Base-by-base conservation (phyloP, 2,329 filamentous ascomycete species). In the Ceratocystis lukuohia region DNA sequence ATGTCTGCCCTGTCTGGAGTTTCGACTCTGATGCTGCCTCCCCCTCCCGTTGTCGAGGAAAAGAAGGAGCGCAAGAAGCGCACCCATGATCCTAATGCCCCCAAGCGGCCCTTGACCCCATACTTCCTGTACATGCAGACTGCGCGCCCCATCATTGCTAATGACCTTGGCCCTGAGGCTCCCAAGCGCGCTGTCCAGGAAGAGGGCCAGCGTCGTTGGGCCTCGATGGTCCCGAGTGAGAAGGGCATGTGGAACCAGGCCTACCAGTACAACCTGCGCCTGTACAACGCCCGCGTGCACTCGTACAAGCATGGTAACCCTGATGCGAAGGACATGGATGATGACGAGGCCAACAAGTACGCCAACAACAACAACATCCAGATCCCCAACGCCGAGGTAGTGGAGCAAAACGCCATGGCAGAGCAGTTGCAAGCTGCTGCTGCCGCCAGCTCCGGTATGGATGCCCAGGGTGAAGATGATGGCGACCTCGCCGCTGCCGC, bases 71-170 rank as follows among this genome's bases (percentile, higher is more conserved):
- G 89, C 76, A 93, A 94, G 82, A 92, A 92, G 81, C 84, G 87
- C 69, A 86, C 85, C 53, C 86, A 89, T 73, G 93, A 97, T 75
- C 92, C 92, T 71, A 96, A 96, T 75, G 92, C 92, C 5, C 93
- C 93, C 68, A 97, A 96, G 84, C 86, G 92, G 63, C 92, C 93
- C 7, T 77, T 96, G 73, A 97, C 93, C 5, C 91, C 93, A 1
- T 96, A 95, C 80, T 96, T 97, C 80, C 80, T 96, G 69, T 97
- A 91, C 80, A 91, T 96, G 81, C 88, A 95, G 75, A 87, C 88
- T 70, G 91, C 91, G 70, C 88, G 94, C 62, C 83, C 86, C 64
- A 87, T 89, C 74, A 94, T 97, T 71, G 87, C 89, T 67, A 81
- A 80, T 44, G 91, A 95, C 71, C 82, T 96, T 10, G 89, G 88